Evolutionary conservation across 83 land plant genomes (phyloP), one percentile per base, ranked within the genome.

Genomic region (Thuja plicata): DNA sequence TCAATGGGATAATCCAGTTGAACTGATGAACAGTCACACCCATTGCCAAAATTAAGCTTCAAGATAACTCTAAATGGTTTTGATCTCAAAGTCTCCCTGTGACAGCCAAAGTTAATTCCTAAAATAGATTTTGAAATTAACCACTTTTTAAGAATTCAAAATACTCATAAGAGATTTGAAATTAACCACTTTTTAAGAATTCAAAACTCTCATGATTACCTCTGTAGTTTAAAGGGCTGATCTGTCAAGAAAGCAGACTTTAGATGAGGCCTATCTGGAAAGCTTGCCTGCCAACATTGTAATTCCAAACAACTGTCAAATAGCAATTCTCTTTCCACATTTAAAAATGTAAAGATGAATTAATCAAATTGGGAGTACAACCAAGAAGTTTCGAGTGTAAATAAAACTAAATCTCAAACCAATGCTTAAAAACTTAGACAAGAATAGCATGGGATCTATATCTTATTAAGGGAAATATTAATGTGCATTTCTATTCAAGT

Each of bases 151-250:
- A 80, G 30, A 17, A 60, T n/a, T 24, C 77, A 77, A 89, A 32
- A 57, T 74, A 45, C n/a, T 30, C 48, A 32, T 9, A 70, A 54
- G 46, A 71, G 71, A 17, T 8, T 32, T 46, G n/a, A 43, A 45
- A 40, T 43, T 43, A 19, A 80, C 9, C 84, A 24, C n/a, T 41
- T 38, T 38, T 80, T 43, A 80, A 80, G 13, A 17, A 60, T n/a
- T 24, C 86, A 77, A 89, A 32, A 57, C 54, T 30, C 48, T 71
- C 2, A 81, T 62, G 5, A 35, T 54, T 89, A 96, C 98, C 98
- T 95, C 88, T 92, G 92, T 17, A 97, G 88, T 71, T 54, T 54
- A 91, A 93, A 95, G 55, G 98, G 98, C 62, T 94, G 95, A 81
- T 89, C 87, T 27, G 81, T 46, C 60, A 97, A 87, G 35, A 91